Conservation (phyloP, 495 filamentous ascomycete genomes). For the Tirmania nivea region DNA sequence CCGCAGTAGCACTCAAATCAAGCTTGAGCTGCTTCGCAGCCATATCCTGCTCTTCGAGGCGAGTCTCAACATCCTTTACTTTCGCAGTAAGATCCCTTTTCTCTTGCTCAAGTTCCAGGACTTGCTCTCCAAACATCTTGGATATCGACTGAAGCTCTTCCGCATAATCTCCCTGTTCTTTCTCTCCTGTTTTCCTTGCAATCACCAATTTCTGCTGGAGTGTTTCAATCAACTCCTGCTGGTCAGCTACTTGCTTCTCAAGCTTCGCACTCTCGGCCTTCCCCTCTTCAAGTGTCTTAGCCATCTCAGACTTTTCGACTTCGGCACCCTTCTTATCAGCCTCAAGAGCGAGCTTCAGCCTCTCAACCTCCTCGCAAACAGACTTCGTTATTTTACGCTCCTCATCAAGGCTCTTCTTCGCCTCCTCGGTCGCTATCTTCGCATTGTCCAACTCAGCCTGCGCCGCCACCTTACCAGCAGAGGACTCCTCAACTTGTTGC, state of each 20-base stretch:
- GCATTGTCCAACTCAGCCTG: conserved; percentile 21
- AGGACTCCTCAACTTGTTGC: background rate
- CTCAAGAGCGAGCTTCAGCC: conserved; percentile 19
- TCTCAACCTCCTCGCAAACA: conserved; percentile 17
- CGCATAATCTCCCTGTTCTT: background rate
- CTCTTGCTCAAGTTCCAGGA: background rate
- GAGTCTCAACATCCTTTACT: background rate
- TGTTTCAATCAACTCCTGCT: background rate
- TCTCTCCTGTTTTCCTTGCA: background rate
- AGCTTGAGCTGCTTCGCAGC: background rate
- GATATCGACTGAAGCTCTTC: background rate
- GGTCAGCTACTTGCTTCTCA: background rate
- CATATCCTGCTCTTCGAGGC: background rate
- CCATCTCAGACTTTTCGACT: background rate
- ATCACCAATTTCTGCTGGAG: background rate
- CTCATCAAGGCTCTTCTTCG: background rate
- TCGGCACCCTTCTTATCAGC: background rate
- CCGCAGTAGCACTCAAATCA: background rate
- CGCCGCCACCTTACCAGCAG: background rate
- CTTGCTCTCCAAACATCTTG: background rate
- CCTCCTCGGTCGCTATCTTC: conserved; percentile 5
- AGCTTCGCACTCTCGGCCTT: background rate
- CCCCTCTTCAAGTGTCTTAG: background rate
- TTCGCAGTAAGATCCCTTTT: background rate
- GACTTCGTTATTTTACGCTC: too few relatives aligned